Base-by-base conservation (phyloP, 805 yeast genomes). In the Myxozyma neotropica region DNA sequence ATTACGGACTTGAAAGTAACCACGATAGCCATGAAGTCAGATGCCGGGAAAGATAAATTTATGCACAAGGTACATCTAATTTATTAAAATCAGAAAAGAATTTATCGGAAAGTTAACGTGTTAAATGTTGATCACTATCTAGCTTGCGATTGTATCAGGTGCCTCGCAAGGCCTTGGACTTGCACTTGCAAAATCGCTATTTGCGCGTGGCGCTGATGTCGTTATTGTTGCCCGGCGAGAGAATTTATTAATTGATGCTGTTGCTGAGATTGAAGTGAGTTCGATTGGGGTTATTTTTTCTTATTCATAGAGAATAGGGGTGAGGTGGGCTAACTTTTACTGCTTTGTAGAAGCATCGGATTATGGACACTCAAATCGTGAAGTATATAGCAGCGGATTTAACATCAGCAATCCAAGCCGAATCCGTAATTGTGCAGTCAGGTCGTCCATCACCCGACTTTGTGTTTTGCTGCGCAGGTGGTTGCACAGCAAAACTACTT, bases 161-260 rank as follows among this genome's bases (percentile, higher is more conserved):
- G 98, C 90, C 0, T 90, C 97, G 0, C 99, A 93, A 70, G 99
- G 99, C 0, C 77, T 93, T 0, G 99, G 99, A 0, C 84, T 84
- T 2, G 88, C 87, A 39, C 73, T 93, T 57, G 96, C 96, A 0
- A 75, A 76, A 43, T 78, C 81, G 56, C 75, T 86, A 47, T 82
- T 79, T 57, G 61, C 77, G 1, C 67, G 70, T 19, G 85, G 86
- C 2, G 87, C 91, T 38, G 80, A 82, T 54, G 88, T 92, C 0
- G 75, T 87, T 1, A 73, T 94, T 19, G 87, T 92, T 12, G 90
- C 97, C 1, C 78, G 99, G 65, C 86, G 93, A 0, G 85, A 80
- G 60, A 53, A 79, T 3, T 86, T 85, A 67, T 76, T 93, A 43
- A 65, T 74, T 40, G 70, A 70, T 0, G 84, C 86, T 8, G 82